Evolutionary conservation across 495 filamentous ascomycete species (phyloP).

Genomic region (Achaetomiella virescens): DNA sequence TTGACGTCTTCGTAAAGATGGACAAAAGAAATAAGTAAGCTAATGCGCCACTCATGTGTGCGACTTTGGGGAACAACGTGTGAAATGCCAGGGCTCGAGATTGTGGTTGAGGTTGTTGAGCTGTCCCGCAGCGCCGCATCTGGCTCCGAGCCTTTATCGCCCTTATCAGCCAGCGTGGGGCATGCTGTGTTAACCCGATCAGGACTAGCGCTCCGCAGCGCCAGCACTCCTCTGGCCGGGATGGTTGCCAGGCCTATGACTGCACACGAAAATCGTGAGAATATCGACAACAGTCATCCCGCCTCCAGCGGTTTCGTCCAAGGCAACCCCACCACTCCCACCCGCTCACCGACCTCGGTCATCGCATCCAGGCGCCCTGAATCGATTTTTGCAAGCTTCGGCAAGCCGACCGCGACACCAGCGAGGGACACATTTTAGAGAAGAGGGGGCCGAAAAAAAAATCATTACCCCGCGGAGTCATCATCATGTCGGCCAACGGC

Average conservation of each 20-base stretch:
- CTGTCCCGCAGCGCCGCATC: background rate
- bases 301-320: constrained; percentile 6
- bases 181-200: constrained; percentile 14
- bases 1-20: background rate
- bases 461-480: constrained; percentile 23
- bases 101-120: background rate
- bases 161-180: constrained; percentile 23
- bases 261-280: constrained; percentile 31
- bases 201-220: constrained; percentile 1
- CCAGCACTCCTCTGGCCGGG: constrained; percentile 15
- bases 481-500: constrained; percentile 40
- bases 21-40: no score
- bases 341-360: constrained; percentile 3
- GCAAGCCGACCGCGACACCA: background rate
- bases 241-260: constrained; percentile 20
- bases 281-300: constrained; percentile 23
- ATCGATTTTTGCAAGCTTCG: background rate
- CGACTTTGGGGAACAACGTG: no score
- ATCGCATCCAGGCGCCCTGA: background rate
- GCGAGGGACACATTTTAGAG: background rate
- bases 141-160: constrained; percentile 15
- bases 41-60: background rate
- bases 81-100: background rate
- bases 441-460: constrained; percentile 17
- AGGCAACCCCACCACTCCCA: constrained; percentile 5